Evolutionary conservation across 2,329 filamentous ascomycete species (phyloP), one percentile per base, ranked within the genome.

Genomic region (Ramichloridium luteum): DNA sequence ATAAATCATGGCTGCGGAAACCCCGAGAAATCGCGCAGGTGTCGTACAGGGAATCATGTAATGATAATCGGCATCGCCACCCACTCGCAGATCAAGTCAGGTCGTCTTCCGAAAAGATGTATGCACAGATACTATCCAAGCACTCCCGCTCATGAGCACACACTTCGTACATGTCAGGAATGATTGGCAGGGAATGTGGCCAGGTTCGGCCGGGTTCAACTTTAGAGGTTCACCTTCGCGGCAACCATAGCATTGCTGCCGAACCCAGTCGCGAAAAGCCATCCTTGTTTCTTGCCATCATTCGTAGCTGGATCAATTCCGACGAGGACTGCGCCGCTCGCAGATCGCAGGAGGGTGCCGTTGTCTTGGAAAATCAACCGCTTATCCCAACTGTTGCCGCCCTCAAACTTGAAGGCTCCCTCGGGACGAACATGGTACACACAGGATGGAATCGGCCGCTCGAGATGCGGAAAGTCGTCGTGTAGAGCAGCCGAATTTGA

Each of bases 211-310:
- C n/a, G n/a, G n/a, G n/a, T n/a, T n/a, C 20, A 28, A 12, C 12
- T 22, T 16, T 22, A 39, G 39, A 75, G 47, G 40, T 71, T 60
- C 17, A 75, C 61, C 48, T 66, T 65, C 13, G 68, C 58, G 8
- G 68, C 69, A 38, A 73, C 46, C 18, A 67, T 54, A 35, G 50
- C 61, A 17, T 57, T 53, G 2, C 68, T 64, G 37, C 67, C 38
- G 34, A 72, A 70, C 0, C 73, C 72, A 0, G 70, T 70, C 2
- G 67, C 62, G 48, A 71, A 75, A 11, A 77, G 46, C 68, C 69
- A 73, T 0, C 62, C 72, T 37, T 61, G 60, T 12, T 64, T 60
- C 42, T 60, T 56, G 0, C 61, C 60, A 0, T 40, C 53, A 28
- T 64, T 61, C 9, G 54, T 43, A 10, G 47, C 45, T 0, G 68